Conservation (phyloP, 1,139 yeast species). For the Meyerozyma athensensis region DNA sequence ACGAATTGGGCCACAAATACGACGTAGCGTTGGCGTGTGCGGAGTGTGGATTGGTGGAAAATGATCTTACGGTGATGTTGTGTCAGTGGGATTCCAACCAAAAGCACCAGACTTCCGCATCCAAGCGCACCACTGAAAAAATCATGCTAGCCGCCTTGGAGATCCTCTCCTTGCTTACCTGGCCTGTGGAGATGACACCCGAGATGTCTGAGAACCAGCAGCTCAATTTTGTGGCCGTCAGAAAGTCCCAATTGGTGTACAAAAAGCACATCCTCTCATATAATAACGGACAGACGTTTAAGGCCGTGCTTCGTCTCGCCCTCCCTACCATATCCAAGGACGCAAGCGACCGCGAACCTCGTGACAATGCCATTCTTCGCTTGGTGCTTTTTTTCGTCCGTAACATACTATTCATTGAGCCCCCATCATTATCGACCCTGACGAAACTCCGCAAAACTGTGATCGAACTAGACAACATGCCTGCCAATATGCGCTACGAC, state of each 20-base stretch:
- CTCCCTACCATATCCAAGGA: constrained; percentile 59
- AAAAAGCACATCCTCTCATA: constrained; percentile 62
- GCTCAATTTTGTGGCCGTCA: constrained; percentile 53
- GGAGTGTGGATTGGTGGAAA: constrained; percentile 66
- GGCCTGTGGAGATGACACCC: constrained; percentile 58
- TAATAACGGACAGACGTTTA: constrained; percentile 57
- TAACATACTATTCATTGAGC: constrained; percentile 72
- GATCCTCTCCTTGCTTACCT: constrained; percentile 75
- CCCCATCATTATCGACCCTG: constrained; percentile 51
- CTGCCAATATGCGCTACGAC: constrained; percentile 49
- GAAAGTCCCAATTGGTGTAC: constrained; percentile 63
- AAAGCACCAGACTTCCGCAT: constrained; percentile 1
- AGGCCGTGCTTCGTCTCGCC: constrained; percentile 67
- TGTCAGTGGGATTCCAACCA: constrained; percentile 63
- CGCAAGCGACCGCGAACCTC: constrained; percentile 53
- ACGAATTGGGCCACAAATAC: constrained; percentile 61
- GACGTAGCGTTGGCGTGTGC: constrained; percentile 89
- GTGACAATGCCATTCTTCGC: constrained; percentile 71
- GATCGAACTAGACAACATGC: constrained; percentile 39
- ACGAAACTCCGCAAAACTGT: constrained; percentile 25
- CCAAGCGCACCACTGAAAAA: constrained; percentile 41
- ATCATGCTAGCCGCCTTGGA: constrained; percentile 72
- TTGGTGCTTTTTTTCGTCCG: constrained; percentile 71
- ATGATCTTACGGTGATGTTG: constrained; percentile 72
- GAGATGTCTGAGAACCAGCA: constrained; percentile 57